Percentiles rank a stretch among this genome's conserved stretches.
Evolutionary conservation across 202 grass and related monocot genomes (phyloP).

Genomic region (Dendrocalamus latiflorus): DNA sequence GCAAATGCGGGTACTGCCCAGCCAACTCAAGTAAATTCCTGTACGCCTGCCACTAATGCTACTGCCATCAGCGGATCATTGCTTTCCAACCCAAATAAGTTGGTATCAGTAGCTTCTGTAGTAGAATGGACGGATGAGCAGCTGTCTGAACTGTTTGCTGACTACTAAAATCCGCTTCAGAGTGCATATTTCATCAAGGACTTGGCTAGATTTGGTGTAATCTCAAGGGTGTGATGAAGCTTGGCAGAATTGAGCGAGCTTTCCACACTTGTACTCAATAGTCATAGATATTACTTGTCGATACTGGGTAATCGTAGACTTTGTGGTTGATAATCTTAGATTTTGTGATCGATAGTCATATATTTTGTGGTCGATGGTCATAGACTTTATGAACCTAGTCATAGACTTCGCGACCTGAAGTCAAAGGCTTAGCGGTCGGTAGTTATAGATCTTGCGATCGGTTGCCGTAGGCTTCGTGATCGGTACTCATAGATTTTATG

Average conservation of each 20-base stretch:
- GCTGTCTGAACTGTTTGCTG: conserved; percentile 43
- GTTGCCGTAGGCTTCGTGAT: too few relatives aligned
- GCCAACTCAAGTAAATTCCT: conserved; percentile 10
- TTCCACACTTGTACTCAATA: too few relatives aligned
- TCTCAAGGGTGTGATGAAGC: neutral
- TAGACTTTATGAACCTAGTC: too few relatives aligned
- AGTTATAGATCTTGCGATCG: too few relatives aligned
- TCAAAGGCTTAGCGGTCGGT: too few relatives aligned
- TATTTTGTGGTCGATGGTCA: too few relatives aligned
- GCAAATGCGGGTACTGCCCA: neutral
- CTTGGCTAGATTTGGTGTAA: neutral
- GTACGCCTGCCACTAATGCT: neutral
- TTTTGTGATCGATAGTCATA: too few relatives aligned
- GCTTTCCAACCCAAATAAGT: neutral
- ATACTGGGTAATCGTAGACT: too few relatives aligned
- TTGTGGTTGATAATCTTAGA: too few relatives aligned
- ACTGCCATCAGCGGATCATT: neutral
- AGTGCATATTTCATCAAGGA: neutral
- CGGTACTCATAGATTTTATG: too few relatives aligned
- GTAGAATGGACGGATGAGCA: conserved; percentile 62
- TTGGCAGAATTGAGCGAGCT: neutral
- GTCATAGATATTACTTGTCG: too few relatives aligned
- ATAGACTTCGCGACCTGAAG: too few relatives aligned
- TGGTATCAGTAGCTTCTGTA: conserved; percentile 7
- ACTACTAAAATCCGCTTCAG: conserved; percentile 23